Conservation (phyloP, 257 asterid genomes). For the Lavandula angustifolia region DNA sequence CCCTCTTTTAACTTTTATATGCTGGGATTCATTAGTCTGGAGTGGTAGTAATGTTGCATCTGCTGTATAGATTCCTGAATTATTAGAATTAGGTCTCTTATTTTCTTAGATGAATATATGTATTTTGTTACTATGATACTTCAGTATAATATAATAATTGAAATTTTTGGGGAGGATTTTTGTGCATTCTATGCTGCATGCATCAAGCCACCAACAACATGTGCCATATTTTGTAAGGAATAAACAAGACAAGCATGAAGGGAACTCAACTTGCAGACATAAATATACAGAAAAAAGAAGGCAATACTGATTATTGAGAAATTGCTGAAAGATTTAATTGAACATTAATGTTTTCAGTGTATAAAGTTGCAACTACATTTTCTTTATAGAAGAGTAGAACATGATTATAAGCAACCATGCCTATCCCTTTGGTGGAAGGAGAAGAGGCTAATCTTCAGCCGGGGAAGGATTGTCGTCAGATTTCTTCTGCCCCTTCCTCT, state of each 20-base stretch:
- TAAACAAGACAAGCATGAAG: not conserved
- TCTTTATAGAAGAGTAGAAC: constrained; percentile 17
- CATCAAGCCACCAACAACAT: no score
- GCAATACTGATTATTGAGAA: constrained; percentile 4
- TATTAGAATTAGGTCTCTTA: constrained; percentile 27
- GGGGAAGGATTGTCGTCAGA: constrained; percentile 61
- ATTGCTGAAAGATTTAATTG: constrained; percentile 10
- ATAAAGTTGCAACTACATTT: constrained; percentile 27
- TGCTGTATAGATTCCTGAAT: constrained; percentile 34
- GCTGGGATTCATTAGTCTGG: constrained; percentile 31
- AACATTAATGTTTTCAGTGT: constrained; percentile 16
- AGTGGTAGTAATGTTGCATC: constrained; percentile 22
- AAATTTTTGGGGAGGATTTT: not conserved
- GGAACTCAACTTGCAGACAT: not conserved
- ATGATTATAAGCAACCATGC: constrained; percentile 29
- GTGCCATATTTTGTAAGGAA: no score
- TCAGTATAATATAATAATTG: constrained; percentile 26
- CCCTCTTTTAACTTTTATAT: constrained; percentile 5
- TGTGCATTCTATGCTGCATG: no score
- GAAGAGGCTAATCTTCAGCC: constrained; percentile 38
- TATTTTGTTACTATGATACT: constrained; percentile 22
- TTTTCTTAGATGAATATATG: constrained; percentile 30
- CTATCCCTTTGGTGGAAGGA: constrained; percentile 10
- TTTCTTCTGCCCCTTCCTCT: constrained; percentile 60
- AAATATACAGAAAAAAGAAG: constrained; percentile 1